phyloP scores from a whole-genome alignment of 2,329 filamentous ascomycete species.

The Colletotrichum sp. region DNA sequence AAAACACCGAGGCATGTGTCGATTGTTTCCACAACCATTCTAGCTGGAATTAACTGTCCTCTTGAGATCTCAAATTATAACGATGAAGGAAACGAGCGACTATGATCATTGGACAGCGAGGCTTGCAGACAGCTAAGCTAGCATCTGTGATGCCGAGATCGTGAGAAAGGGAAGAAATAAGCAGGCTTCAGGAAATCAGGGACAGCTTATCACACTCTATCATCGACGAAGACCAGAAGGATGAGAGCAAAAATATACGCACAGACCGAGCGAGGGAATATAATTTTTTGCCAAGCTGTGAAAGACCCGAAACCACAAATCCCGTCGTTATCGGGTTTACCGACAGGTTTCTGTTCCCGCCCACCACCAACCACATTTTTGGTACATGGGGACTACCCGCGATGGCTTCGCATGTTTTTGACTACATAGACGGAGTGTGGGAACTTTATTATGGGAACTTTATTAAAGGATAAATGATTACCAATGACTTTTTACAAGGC shows the following conservation, averaged over 20 bases:
- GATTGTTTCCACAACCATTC: fast-evolving
- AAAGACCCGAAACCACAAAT: too few relatives aligned
- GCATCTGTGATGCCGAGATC: neutral
- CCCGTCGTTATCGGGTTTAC: too few relatives aligned
- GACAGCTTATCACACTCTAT: too few relatives aligned
- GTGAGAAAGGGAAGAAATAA: neutral
- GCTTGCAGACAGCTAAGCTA: neutral
- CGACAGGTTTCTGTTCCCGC: neutral
- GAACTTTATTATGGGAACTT: neutral
- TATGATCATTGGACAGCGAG: neutral
- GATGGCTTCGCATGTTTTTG: neutral
- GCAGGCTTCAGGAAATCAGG: too few relatives aligned
- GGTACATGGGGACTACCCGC: neutral
- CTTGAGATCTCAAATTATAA: neutral
- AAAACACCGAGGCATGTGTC: neutral
- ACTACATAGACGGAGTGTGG: neutral
- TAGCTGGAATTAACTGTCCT: neutral
- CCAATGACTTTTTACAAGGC: neutral
- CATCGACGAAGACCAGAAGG: too few relatives aligned
- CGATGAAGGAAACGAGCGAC: neutral
- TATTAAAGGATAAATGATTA: neutral
- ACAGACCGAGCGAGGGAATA: too few relatives aligned
- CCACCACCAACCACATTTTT: neutral
- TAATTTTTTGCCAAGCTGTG: too few relatives aligned
- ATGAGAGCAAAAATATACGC: too few relatives aligned